These are phyloP conservation scores for Artomyces pyxidatus DNA, from an alignment of 768 basidiomycete species.

Conservation along the genomic window DNA sequence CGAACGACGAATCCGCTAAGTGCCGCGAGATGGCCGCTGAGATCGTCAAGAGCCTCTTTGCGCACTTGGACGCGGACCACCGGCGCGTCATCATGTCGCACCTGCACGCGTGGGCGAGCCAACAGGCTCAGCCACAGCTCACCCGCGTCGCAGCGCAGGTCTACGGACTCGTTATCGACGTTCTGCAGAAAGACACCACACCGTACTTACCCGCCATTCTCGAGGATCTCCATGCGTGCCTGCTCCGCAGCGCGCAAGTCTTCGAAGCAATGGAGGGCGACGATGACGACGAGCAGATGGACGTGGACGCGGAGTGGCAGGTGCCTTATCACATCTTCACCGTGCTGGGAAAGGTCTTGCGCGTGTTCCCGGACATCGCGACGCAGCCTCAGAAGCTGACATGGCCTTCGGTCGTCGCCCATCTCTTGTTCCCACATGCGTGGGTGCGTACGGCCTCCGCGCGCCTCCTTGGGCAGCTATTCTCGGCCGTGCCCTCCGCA, in stretches of 20 bases:
- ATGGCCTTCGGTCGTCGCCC: conserved; percentile 56
- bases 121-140: conserved; percentile 51
- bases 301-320: conserved; percentile 68
- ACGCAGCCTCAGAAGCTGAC: conserved; percentile 38
- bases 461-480: conserved; percentile 66
- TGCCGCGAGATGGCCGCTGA: conserved; percentile 86
- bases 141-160: conserved; percentile 73
- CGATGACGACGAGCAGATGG: conserved; percentile 38
- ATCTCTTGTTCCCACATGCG: conserved; percentile 84
- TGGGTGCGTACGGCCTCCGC: conserved; percentile 87
- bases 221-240: conserved; percentile 44
- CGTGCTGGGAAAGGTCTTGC: conserved; percentile 54
- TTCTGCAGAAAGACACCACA: conserved; percentile 38
- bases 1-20: conserved; percentile 87
- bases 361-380: conserved; percentile 43
- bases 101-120: conserved; percentile 71
- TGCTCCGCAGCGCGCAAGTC: conserved; percentile 35
- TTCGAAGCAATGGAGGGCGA: conserved; percentile 33
- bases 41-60: conserved; percentile 71
- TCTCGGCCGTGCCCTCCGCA: conserved; percentile 41
- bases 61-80: conserved; percentile 53
- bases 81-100: conserved; percentile 54
- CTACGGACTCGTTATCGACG: conserved; percentile 74
- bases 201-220: conserved; percentile 43
- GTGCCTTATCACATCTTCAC: conserved; percentile 74